These are phyloP conservation scores for Polysphondylium violaceum DNA, from an alignment of 78 protist genomes.

Conservation along the genomic window DNA sequence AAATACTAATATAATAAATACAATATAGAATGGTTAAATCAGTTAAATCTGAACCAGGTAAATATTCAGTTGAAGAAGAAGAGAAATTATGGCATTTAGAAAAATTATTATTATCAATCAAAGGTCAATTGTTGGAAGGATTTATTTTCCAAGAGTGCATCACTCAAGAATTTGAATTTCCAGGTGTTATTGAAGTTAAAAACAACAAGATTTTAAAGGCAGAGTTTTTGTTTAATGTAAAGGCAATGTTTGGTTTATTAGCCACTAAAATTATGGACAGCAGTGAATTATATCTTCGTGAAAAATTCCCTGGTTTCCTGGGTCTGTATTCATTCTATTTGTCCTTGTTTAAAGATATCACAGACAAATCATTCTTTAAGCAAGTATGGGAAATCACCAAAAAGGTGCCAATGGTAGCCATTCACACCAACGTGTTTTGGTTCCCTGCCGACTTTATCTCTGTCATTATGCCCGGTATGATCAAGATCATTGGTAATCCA, in stretches of 20 bases:
- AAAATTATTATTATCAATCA: constrained; percentile 38
- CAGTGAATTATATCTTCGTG: constrained; percentile 60
- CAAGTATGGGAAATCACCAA: constrained; percentile 59
- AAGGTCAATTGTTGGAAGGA: constrained; percentile 73
- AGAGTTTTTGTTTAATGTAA: constrained; percentile 56
- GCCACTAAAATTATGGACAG: constrained; percentile 23
- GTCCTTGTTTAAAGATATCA: constrained; percentile 65
- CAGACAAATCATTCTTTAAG: constrained; percentile 76
- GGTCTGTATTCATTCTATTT: constrained; percentile 73
- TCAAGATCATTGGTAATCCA: constrained; percentile 14
- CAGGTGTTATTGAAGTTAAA: constrained; percentile 65
- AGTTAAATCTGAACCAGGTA: constrained; percentile 70
- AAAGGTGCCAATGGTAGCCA: constrained; percentile 73
- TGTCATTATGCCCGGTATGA: constrained; percentile 41
- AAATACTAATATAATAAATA: not conserved
- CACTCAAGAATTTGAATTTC: constrained; percentile 69
- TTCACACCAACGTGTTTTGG: constrained; percentile 71
- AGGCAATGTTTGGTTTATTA: constrained; percentile 25
- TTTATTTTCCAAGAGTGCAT: constrained; percentile 66
- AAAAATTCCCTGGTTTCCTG: constrained; percentile 65
- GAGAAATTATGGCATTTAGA: constrained; percentile 78
- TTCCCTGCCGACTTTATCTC: constrained; percentile 73
- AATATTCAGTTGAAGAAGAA: constrained; percentile 41
- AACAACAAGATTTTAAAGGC: constrained; percentile 58
- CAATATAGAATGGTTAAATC: constrained; percentile 81